Evolutionary conservation across 2,329 filamentous ascomycete genomes (phyloP).

Genomic region (Pseudopithomyces maydicus): DNA sequence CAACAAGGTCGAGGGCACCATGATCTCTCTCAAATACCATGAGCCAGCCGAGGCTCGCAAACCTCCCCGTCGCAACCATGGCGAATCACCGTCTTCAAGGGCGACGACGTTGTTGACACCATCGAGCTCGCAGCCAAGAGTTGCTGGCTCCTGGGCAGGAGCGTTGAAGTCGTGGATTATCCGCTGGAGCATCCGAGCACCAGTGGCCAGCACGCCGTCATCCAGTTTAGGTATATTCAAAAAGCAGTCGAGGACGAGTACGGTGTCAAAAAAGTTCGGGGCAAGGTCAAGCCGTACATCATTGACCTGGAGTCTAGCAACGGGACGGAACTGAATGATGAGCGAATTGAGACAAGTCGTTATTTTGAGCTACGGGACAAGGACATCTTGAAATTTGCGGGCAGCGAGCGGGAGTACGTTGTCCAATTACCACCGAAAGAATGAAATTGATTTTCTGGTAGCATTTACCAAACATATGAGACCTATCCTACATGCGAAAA

Average conservation of each 20-base stretch:
- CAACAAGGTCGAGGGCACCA: conserved; percentile 77
- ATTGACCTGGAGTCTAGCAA: conserved; percentile 95
- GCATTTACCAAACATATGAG: not conserved
- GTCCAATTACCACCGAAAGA: conserved; percentile 70
- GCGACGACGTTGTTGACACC: conserved; percentile 77
- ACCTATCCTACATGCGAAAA: not conserved
- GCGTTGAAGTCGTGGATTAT: conserved; percentile 80
- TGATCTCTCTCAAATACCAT: conserved; percentile 90
- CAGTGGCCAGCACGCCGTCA: conserved; percentile 92
- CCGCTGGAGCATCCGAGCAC: conserved; percentile 87
- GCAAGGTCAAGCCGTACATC: conserved; percentile 73
- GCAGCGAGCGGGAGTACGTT: conserved; percentile 93
- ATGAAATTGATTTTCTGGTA: not conserved
- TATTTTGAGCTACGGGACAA: conserved; percentile 88
- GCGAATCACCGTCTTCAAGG: conserved; percentile 94
- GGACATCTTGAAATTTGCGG: conserved; percentile 86
- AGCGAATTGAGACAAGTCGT: conserved; percentile 72
- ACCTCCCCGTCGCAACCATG: conserved; percentile 78
- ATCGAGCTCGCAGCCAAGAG: conserved; percentile 76
- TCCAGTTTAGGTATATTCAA: conserved; percentile 88
- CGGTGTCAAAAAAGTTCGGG: conserved; percentile 53
- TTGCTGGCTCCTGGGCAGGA: conserved; percentile 90
- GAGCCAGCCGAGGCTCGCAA: conserved; percentile 93
- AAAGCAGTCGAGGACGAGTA: conserved; percentile 84
- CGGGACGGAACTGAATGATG: conserved; percentile 81